Conservation (phyloP, 75 land plant species). For the Larix kaempferi region DNA sequence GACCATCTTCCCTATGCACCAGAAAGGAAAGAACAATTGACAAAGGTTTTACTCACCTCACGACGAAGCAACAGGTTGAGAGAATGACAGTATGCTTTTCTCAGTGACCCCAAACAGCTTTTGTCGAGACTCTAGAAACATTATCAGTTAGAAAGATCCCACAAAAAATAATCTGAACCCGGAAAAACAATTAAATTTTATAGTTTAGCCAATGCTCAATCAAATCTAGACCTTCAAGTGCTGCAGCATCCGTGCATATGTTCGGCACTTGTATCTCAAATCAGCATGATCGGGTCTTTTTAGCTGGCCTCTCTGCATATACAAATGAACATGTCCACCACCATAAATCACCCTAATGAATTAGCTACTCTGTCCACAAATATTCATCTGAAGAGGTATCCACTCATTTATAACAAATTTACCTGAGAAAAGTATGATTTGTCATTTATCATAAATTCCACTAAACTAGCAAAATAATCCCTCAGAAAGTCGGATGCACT, state of each 20-base stretch:
- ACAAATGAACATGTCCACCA: neutral
- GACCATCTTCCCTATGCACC: neutral
- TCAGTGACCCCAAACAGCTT: constrained; percentile 75
- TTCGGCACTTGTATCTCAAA: constrained; percentile 92
- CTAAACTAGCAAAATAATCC: constrained; percentile 90
- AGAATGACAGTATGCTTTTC: constrained; percentile 95
- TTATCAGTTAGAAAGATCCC: neutral
- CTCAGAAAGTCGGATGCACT: constrained; percentile 94
- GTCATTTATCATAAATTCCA: constrained; percentile 97
- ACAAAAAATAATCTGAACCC: neutral
- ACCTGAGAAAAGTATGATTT: constrained; percentile 98
- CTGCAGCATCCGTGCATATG: constrained; percentile 94
- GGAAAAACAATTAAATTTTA: neutral
- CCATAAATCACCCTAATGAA: neutral
- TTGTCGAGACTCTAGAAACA: constrained; percentile 80
- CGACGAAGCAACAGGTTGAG: constrained; percentile 91
- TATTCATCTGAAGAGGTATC: neutral
- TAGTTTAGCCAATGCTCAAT: neutral
- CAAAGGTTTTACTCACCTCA: constrained; percentile 56
- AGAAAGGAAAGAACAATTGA: neutral
- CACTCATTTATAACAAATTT: constrained; percentile 5
- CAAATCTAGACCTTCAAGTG: constrained; percentile 74
- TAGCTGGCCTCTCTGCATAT: constrained; percentile 79
- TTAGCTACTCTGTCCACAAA: neutral
- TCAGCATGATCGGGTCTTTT: constrained; percentile 99